Evolutionary conservation across 495 filamentous ascomycete species (phyloP), one percentile per base, ranked within the genome.

Genomic region (Talaromyces ruber): DNA sequence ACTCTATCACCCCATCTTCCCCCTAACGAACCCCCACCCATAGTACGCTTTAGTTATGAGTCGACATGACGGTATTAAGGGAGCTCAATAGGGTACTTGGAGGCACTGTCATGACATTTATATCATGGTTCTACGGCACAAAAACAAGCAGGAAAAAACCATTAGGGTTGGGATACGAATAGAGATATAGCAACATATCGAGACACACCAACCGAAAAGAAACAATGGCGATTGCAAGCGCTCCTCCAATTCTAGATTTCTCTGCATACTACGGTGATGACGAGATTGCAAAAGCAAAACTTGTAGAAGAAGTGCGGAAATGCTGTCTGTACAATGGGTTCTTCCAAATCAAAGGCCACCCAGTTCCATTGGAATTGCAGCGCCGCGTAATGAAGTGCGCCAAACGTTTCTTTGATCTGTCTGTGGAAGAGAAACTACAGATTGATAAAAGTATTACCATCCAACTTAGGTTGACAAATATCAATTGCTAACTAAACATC

Each of bases 401-500:
- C 0, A 74, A 78, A 61, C 70, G 71, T 1, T 78, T 86, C 54
- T 86, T 85, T 60, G 71, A 72, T 7, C 70, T 83, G 0, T 77
- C 81, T 1, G 59, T 81, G 21, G 81, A 81, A 28, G 76, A 83
- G 62, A 84, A 84, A 66, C 62, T 76, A 47, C 68, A 76, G 43
- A 70, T 82, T 50, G 71, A 79, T 56, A 74, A 77, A 56, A 76
- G 75, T 74, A 56, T 50, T 12, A 22, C n/a, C 2, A 22, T 34
- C 28, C 11, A 14, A 16, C 16, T 9, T 68, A 61, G 5, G 61
- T 71, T 39, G 45, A 45, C 12, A 8, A 18, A 4, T 39, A 39
- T 39, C 21, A 8, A 21, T 6, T 39, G 39, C 28, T 34, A 3
- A 3, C 43, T 63, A 65, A 22, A 67, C 62, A 16, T 22, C 18